Evolutionary conservation across 805 yeast species (phyloP).

Genomic region (Phaffomyces opuntiae): DNA sequence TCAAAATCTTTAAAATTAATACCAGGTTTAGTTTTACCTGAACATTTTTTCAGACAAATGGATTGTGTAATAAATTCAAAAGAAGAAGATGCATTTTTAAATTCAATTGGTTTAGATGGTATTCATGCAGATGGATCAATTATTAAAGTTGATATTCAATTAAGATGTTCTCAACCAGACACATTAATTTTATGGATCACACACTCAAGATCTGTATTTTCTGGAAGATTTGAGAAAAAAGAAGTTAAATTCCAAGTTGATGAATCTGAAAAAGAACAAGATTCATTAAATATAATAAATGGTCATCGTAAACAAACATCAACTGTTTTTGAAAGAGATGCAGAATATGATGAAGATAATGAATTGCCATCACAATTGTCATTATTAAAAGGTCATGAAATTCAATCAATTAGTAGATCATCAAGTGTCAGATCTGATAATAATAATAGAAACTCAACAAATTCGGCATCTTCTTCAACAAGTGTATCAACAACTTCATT

Average conservation of each 20-base stretch:
- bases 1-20: slow-evolving; percentile 33
- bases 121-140: slow-evolving; percentile 61
- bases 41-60: slow-evolving; percentile 78
- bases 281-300: neutral
- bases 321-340: slow-evolving; percentile 15
- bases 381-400: slow-evolving; percentile 32
- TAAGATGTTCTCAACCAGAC: slow-evolving; percentile 58
- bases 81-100: slow-evolving; percentile 45
- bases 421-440: slow-evolving; percentile 20
- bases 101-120: slow-evolving; percentile 64
- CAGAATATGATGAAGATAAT: slow-evolving; percentile 25
- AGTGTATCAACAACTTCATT: slow-evolving; percentile 6
- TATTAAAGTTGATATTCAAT: slow-evolving; percentile 69
- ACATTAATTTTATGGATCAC: slow-evolving; percentile 78
- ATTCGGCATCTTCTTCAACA: slow-evolving; percentile 12
- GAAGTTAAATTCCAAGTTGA: slow-evolving; percentile 11
- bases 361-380: slow-evolving; percentile 34
- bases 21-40: slow-evolving; percentile 81
- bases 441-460: slow-evolving; percentile 10
- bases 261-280: slow-evolving; percentile 1
- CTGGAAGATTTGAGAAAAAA: slow-evolving; percentile 8
- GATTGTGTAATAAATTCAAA: slow-evolving; percentile 26
- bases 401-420: slow-evolving; percentile 20
- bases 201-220: slow-evolving; percentile 48
- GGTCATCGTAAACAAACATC: neutral